A percentile compares a stretch with the other conserved stretches of the same genome.
phyloP scores from a whole-genome alignment of 1,139 yeast species.

The Kodamaea plutei region DNA sequence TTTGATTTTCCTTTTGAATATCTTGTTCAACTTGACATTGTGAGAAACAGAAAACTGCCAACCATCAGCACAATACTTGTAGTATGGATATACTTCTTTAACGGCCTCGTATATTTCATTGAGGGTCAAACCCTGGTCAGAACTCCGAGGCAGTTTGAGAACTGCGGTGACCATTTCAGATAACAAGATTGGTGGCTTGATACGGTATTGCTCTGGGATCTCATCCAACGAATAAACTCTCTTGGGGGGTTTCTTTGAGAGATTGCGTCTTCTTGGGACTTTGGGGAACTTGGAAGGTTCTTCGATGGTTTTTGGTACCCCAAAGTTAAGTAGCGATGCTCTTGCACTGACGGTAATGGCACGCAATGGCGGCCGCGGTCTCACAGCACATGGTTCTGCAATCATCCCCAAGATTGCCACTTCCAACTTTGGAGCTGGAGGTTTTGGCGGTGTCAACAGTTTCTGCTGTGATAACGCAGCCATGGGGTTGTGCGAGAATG shows the following conservation, averaged over 20 bases:
- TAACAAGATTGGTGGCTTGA: slow-evolving; percentile 78
- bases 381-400: slow-evolving; percentile 16
- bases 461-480: slow-evolving; percentile 10
- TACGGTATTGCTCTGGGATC: slow-evolving; percentile 80
- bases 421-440: slow-evolving; percentile 39
- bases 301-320: slow-evolving; percentile 33
- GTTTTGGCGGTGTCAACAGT: slow-evolving; percentile 20
- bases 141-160: slow-evolving; percentile 56
- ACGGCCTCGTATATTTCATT: slow-evolving; percentile 85
- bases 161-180: slow-evolving; percentile 79
- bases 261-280: slow-evolving; percentile 36
- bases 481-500: slow-evolving; percentile 1
- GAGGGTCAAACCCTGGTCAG: slow-evolving; percentile 64
- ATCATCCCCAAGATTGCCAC: slow-evolving; percentile 30
- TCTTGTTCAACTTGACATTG: slow-evolving; percentile 78
- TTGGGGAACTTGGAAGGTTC: slow-evolving; percentile 42
- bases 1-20: slow-evolving; percentile 69
- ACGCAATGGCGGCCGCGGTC: slow-evolving; percentile 17
- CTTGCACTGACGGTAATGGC: slow-evolving; percentile 26
- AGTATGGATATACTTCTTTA: slow-evolving; percentile 84
- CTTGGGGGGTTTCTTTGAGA: slow-evolving; percentile 44
- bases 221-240: slow-evolving; percentile 66
- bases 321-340: slow-evolving; percentile 25
- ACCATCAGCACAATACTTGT: slow-evolving; percentile 90
- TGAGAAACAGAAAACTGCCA: slow-evolving; percentile 96